A percentile compares a stretch with the other conserved stretches of the same genome.
phyloP scores from a whole-genome alignment of 2,329 filamentous ascomycete genomes.

The Fusarium ambrosium region DNA sequence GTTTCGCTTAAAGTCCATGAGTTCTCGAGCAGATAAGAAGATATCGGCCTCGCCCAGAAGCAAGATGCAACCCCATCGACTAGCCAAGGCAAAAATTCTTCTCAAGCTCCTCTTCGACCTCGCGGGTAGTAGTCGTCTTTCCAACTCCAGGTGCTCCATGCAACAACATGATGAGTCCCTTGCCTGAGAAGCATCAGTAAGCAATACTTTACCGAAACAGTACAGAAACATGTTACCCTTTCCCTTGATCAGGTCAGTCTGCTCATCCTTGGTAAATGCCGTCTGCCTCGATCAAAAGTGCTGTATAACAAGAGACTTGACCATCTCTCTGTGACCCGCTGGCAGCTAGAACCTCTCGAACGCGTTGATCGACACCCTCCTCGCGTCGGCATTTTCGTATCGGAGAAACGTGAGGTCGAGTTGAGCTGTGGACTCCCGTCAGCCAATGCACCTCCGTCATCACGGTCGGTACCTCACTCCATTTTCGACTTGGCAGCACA shows the following conservation, averaged over 20 bases:
- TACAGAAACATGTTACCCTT: constrained; percentile 45
- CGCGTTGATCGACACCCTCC: constrained; percentile 13
- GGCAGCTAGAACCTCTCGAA: constrained; percentile 48
- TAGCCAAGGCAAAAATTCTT: constrained; percentile 19
- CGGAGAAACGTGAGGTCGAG: constrained; percentile 1
- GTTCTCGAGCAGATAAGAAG: constrained; percentile 9
- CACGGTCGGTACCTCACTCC: constrained; percentile 43
- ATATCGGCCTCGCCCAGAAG: constrained; percentile 24
- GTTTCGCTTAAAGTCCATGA: constrained; percentile 21
- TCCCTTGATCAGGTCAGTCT: constrained; percentile 49
- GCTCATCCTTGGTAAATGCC: constrained; percentile 17
- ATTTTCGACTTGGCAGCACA: constrained; percentile 50
- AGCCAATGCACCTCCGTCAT: background rate
- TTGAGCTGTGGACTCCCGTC: background rate
- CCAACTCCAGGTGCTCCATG: constrained; percentile 23
- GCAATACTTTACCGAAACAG: background rate
- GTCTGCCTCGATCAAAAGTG: constrained; percentile 49
- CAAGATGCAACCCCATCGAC: constrained; percentile 22
- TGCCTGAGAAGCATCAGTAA: background rate
- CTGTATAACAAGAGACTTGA: constrained; percentile 48
- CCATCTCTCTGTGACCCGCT: constrained; percentile 44
- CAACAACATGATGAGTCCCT: constrained; percentile 13
- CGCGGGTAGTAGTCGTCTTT: constrained; percentile 16
- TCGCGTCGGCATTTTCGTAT: background rate
- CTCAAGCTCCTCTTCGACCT: constrained; percentile 12